Evolutionary conservation across 2,329 filamentous ascomycete species (phyloP).

Genomic region (Fusarium sp.): DNA sequence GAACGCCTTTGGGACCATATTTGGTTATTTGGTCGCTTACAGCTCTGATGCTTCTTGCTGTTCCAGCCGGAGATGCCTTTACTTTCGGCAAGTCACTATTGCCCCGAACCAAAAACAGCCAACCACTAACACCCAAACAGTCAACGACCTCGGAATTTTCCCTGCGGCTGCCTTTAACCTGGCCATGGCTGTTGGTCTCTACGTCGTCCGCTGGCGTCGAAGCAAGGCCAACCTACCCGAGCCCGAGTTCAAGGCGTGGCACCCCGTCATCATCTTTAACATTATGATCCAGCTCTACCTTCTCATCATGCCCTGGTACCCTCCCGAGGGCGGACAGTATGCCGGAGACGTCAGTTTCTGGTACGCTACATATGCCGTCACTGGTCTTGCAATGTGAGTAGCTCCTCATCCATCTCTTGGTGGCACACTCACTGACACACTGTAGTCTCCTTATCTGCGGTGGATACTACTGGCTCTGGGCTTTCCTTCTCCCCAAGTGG

Average conservation of each 20-base stretch:
- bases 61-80: constrained; percentile 73
- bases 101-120: neutral
- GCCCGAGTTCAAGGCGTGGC: constrained; percentile 69
- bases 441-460: constrained; percentile 62
- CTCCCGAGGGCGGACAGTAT: constrained; percentile 67
- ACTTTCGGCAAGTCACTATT: constrained; percentile 59
- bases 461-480: constrained; percentile 70
- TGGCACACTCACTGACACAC: neutral
- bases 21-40: constrained; percentile 67
- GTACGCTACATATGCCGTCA: constrained; percentile 76
- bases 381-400: constrained; percentile 71
- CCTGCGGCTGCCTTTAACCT: constrained; percentile 68
- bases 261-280: constrained; percentile 67
- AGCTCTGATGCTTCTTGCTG: constrained; percentile 67
- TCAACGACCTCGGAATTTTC: constrained; percentile 69
- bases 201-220: constrained; percentile 67
- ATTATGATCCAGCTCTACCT: constrained; percentile 70
- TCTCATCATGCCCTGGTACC: constrained; percentile 78
- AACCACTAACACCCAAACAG: constrained; percentile 43
- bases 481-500: constrained; percentile 63
- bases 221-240: constrained; percentile 58
- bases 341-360: constrained; percentile 77
- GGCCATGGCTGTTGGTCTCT: constrained; percentile 66
- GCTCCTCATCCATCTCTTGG: constrained; percentile 21
- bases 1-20: constrained; percentile 70